Conservation (phyloP, 1,284 basidiomycete species). For the Apiotrichum montevideense region DNA sequence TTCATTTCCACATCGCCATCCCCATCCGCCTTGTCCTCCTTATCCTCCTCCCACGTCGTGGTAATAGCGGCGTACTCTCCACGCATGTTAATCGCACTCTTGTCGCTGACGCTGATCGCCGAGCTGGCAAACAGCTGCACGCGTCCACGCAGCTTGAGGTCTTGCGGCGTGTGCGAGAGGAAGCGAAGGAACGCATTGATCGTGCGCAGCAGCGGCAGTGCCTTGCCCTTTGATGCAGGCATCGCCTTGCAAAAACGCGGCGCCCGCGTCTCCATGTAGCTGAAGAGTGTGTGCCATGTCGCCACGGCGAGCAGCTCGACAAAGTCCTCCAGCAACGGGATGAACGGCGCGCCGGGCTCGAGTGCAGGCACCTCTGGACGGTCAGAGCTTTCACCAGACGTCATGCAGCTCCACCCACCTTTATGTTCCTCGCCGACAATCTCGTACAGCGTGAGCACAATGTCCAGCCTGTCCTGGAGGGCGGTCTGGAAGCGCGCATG, state of each 20-base stretch:
- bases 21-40: conserved; percentile 12
- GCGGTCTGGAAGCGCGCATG: conserved; percentile 24
- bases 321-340: conserved; percentile 41
- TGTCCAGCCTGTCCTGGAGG: conserved; percentile 35
- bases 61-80: conserved; percentile 37
- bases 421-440: conserved; percentile 17
- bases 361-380: conserved; percentile 20
- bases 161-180: conserved; percentile 34
- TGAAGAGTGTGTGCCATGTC: conserved; percentile 36
- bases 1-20: conserved; percentile 2
- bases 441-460: conserved; percentile 37
- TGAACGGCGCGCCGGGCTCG: conserved; percentile 40
- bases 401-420: conserved; percentile 17
- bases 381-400: conserved; percentile 7
- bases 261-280: conserved; percentile 36
- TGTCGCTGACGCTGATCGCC: conserved; percentile 39
- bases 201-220: conserved; percentile 36
- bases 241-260: conserved; percentile 41
- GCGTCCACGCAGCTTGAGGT: conserved; percentile 38
- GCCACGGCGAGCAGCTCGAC: conserved; percentile 38
- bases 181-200: conserved; percentile 42
- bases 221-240: conserved; percentile 41
- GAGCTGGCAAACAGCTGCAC: conserved; percentile 40
- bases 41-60: conserved; percentile 35
- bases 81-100: conserved; percentile 42